Evolutionary conservation across 371 early-diverging fungal genomes (phyloP), one percentile per base, ranked within the genome.

Genomic region (Amoeboaphelidium protococcarum): DNA sequence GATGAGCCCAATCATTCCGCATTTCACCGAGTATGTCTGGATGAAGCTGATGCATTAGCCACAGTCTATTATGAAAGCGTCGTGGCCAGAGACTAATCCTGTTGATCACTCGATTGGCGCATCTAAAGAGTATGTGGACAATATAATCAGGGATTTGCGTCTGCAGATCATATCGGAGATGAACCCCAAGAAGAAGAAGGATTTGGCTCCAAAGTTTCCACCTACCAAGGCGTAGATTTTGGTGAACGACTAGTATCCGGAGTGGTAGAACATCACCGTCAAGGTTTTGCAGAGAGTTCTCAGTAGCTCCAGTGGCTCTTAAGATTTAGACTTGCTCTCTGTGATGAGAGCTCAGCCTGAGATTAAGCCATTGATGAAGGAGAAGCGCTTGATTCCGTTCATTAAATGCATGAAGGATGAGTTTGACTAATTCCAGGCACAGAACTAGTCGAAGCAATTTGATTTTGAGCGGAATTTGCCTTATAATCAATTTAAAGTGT

Each of bases 341-440:
- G 56, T 55, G 56, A 25, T 67, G 52, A 68, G 76, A 48, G 68
- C 67, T 31, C 61, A 68, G 23, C 62, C 90, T 50, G 70, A 67
- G 42, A 62, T 67, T 45, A 64, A 64, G 53, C 85, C 81, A 26
- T 53, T 90, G 58, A 64, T 78, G 56, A 83, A 81, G 69, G 80
- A 91, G 65, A 91, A 88, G 69, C 76, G 77, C 58, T 73, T 73
- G 23, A 88, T 89, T 85, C 88, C 91, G 21, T 94, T 90, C 60
- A 71, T 86, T 31, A 53, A 59, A 6, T 44, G 43, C 23, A 60
- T 69, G 43, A 66, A 66, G 57, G 62, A 56, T 48, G 13, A n/a
- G n/a, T n/a, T n/a, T n/a, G n/a, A n/a, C n/a, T n/a, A n/a, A n/a
- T 41, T 31, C 44, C 25, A 19, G 21, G 20, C 4, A 65, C 58